Evolutionary conservation across 768 basidiomycete genomes (phyloP).

Genomic region (Galerina marginata): DNA sequence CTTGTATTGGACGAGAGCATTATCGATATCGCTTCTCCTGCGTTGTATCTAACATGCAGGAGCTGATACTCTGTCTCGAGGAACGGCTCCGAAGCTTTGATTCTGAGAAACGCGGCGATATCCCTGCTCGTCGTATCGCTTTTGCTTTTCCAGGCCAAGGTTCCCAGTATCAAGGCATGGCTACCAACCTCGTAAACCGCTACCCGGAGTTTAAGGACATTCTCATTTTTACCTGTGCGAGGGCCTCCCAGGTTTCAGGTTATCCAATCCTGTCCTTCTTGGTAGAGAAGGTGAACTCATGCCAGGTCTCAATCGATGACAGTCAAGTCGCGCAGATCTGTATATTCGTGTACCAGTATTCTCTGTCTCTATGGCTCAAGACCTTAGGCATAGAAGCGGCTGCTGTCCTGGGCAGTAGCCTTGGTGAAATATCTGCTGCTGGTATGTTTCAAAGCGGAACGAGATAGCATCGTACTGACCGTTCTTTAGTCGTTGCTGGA

Average conservation of each 20-base stretch:
- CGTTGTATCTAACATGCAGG: conserved; percentile 25
- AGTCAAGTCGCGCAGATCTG: conserved; percentile 32
- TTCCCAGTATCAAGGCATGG: conserved; percentile 36
- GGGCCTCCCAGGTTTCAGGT: conserved; percentile 22
- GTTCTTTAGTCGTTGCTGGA: conserved; percentile 26
- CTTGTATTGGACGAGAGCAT: conserved; percentile 35
- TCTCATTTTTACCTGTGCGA: conserved; percentile 10
- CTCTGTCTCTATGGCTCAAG: conserved; percentile 28
- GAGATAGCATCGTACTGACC: neutral
- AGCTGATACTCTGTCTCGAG: conserved; percentile 24
- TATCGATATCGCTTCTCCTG: conserved; percentile 34
- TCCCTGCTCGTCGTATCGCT: conserved; percentile 9
- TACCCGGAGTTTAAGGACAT: conserved; percentile 27
- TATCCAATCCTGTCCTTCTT: conserved; percentile 27
- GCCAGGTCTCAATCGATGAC: conserved; percentile 14
- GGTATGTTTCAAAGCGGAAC: conserved; percentile 23
- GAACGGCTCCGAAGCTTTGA: neutral
- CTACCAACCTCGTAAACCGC: conserved; percentile 17
- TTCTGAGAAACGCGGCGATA: neutral
- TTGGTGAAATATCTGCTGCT: conserved; percentile 37
- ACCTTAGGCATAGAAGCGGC: conserved; percentile 23
- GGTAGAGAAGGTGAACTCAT: conserved; percentile 13
- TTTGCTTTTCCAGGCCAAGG: conserved; percentile 40
- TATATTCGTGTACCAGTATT: conserved; percentile 38
- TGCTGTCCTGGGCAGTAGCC: conserved; percentile 35